phyloP scores from a whole-genome alignment of 2,329 filamentous ascomycete species.

The Thermomyces lanuginosus region DNA sequence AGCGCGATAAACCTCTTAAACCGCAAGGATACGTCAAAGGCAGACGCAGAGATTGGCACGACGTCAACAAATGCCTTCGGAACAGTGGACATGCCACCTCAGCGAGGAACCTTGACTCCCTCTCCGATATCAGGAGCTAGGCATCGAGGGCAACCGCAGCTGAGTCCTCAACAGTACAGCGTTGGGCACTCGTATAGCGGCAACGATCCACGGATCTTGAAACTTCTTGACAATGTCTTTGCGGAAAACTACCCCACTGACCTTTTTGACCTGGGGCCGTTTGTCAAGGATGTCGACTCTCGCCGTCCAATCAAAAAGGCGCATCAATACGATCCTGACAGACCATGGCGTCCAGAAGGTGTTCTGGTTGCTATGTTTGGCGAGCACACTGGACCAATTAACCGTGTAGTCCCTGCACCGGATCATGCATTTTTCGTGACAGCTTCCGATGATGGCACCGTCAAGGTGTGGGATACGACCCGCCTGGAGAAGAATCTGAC shows the following conservation, averaged over 20 bases:
- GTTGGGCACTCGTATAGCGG: conserved; percentile 72
- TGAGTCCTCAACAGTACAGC: conserved; percentile 32
- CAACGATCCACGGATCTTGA: conserved; percentile 47
- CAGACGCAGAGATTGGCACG: conserved; percentile 47
- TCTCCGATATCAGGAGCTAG: conserved; percentile 23
- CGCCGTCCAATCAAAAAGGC: conserved; percentile 38
- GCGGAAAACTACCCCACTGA: conserved; percentile 46
- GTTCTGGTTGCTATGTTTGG: conserved; percentile 73
- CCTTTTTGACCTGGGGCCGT: conserved; percentile 55
- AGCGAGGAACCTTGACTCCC: conserved; percentile 20
- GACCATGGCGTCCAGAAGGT: conserved; percentile 69
- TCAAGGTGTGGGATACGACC: conserved; percentile 85
- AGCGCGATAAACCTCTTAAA: conserved; percentile 46
- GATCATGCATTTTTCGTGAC: conserved; percentile 94
- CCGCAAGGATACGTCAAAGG: conserved; percentile 41
- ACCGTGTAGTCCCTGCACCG: conserved; percentile 63
- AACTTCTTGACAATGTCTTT: conserved; percentile 69
- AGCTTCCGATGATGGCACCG: conserved; percentile 74
- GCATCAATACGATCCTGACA: conserved; percentile 37
- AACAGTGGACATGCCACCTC: conserved; percentile 40
- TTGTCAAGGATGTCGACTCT: conserved; percentile 50
- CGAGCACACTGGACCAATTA: conserved; percentile 72
- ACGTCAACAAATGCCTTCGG: conserved; percentile 49
- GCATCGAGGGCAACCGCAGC: conserved; percentile 13
- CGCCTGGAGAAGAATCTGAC: conserved; percentile 82